Evolutionary conservation across 2,329 filamentous ascomycete genomes (phyloP), one percentile per base, ranked within the genome.

Genomic region (Chrysoporthe austroafricana): DNA sequence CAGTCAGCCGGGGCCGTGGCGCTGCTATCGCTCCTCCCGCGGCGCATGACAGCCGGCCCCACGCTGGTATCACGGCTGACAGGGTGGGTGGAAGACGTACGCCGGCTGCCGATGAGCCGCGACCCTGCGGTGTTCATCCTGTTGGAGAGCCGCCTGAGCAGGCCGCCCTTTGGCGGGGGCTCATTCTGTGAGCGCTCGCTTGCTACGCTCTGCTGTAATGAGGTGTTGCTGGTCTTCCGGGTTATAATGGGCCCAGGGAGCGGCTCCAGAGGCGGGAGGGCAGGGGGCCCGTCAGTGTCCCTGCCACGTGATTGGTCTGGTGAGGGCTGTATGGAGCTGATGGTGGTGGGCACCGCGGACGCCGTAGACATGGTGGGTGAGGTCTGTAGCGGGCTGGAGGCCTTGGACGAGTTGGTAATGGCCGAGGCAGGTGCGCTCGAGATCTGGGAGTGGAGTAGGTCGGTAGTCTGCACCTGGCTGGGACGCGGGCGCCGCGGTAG

Each of bases 121-220:
- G 67, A 66, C 26, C 66, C 68, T 32, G 90, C 80, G 85, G 90
- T 78, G 88, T 90, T 88, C 6, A 94, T 93, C 70, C 91, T 89
- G 73, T 91, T 92, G 43, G 96, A 98, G 32, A 97, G 82, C 70
- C 94, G 88, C 70, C 96, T 89, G 72, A 98, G 96, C 66, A 98
- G 79, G 62, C 76, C 63, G 42, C 62, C 78, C 73, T 83, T 60
- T 60, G 57, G 84, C 57, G 75, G 70, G 50, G 78, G 77, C 66
- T 86, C 83, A 16, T 81, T 79, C 74, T 84, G 79, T 52, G 85
- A 87, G 74, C 88, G 87, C 74, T 83, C 85, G 61, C 83, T 78
- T 34, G 82, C 80, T 68, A 88, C 76, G 63, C 85, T 84, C 69
- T 92, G 89, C 60, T 85, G 87, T 74, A 92, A 86, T 6, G 91